Percentiles rank a stretch among this genome's conserved stretches.
These are phyloP conservation scores for Trametes hirsuta DNA, from an alignment of 1,284 basidiomycete species.

Conservation along the genomic window DNA sequence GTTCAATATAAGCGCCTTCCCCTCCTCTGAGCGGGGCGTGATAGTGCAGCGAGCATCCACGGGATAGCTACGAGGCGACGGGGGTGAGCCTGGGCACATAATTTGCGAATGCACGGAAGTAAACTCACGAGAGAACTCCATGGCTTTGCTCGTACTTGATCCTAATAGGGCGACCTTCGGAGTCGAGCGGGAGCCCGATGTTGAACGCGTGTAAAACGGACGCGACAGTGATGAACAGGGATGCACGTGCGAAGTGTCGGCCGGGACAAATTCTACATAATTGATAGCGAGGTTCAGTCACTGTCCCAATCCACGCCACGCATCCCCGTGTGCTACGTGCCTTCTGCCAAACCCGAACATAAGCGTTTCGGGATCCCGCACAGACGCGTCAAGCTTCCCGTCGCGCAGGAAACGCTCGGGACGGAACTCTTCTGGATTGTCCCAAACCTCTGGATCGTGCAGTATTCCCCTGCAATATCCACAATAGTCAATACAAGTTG, in stretches of 20 bases:
- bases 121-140: constrained; percentile 19
- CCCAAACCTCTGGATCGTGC: constrained; percentile 26
- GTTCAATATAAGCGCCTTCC: not conserved
- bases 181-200: constrained; percentile 10
- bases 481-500: too few relatives aligned
- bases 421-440: constrained; percentile 12
- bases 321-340: not conserved
- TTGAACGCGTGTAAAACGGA: constrained; percentile 17
- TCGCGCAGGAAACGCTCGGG: constrained; percentile 21
- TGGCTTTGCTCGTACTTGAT: constrained; percentile 4
- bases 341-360: constrained; percentile 21
- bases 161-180: not conserved
- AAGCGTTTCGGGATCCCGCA: not conserved
- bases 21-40: constrained; percentile 10
- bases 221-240: constrained; percentile 17
- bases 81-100: too few relatives aligned
- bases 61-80: not conserved
- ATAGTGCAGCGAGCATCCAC: constrained; percentile 10
- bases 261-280: constrained; percentile 15
- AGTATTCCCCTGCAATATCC: constrained; percentile 23
- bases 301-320: not conserved
- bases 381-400: not conserved
- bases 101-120: not conserved
- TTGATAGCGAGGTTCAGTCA: not conserved
- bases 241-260: constrained; percentile 9